phyloP scores from a whole-genome alignment of 257 asterid genomes.

The Solanum chaucha region DNA sequence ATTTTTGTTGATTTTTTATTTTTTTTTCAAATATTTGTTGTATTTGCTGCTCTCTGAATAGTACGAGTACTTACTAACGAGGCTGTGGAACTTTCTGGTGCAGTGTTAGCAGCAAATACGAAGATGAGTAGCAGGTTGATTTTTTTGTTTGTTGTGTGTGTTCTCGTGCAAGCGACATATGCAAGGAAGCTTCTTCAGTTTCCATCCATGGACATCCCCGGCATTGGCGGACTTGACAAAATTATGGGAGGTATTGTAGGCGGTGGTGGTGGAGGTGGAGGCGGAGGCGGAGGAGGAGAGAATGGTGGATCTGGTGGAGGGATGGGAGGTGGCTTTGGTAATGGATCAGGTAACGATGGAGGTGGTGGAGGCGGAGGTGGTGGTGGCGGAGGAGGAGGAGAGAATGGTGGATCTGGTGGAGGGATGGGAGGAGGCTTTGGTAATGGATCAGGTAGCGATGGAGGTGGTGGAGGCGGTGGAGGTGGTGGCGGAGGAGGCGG shows the following conservation, averaged over 20 bases:
- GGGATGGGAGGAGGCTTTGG: background rate
- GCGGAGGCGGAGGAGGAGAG: background rate
- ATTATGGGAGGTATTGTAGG: background rate
- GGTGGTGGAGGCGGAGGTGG: background rate
- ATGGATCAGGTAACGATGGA: background rate
- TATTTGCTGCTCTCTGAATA: background rate
- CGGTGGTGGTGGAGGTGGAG: background rate
- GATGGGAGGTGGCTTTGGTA: background rate
- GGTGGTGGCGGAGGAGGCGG: background rate
- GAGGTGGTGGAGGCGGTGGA: background rate
- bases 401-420: background rate
- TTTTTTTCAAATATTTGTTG: background rate
- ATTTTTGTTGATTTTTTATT: background rate
- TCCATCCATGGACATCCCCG: background rate
- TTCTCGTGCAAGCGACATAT: background rate
- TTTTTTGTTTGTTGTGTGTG: background rate
- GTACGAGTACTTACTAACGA: background rate
- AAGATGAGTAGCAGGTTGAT: background rate
- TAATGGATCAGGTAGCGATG: background rate
- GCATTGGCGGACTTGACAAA: background rate
- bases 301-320: background rate
- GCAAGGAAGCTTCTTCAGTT: slow-evolving; percentile 1
- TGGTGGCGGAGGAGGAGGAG: background rate
- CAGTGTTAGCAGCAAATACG: background rate
- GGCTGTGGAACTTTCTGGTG: background rate